Percentiles rank a stretch among this genome's conserved stretches.
Evolutionary conservation across 176 grass and related monocot genomes (phyloP).

Genomic region (Neostapfia colusana): DNA sequence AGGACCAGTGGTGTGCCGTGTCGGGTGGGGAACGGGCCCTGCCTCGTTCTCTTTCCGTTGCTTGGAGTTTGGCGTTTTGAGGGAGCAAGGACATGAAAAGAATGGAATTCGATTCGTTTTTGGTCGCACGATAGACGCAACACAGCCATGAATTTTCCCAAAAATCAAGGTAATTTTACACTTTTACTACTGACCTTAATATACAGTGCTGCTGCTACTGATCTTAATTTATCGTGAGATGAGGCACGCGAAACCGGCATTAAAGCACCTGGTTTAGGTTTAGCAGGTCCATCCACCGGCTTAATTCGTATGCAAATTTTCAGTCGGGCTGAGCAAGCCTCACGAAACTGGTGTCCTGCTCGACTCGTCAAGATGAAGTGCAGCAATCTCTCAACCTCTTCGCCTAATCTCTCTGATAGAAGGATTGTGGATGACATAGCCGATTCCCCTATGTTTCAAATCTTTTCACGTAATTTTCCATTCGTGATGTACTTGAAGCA

Average conservation of each 20-base stretch:
- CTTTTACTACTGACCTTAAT: no score
- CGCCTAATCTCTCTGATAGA: no score
- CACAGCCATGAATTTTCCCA: background rate
- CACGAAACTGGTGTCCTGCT: background rate
- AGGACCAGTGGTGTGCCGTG: slow-evolving; percentile 27
- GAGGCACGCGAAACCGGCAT: no score
- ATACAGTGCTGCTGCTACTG: no score
- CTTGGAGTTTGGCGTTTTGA: slow-evolving; percentile 33
- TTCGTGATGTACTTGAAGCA: background rate
- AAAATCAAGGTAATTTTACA: background rate
- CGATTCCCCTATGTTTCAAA: background rate
- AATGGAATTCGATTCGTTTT: slow-evolving; percentile 39
- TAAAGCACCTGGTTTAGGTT: background rate
- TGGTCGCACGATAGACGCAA: background rate
- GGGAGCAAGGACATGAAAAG: background rate
- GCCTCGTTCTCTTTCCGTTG: background rate
- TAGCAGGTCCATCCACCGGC: background rate
- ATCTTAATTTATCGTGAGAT: no score
- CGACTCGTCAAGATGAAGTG: background rate
- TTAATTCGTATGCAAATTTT: background rate
- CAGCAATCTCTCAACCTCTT: background rate
- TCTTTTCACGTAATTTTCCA: background rate
- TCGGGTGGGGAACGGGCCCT: slow-evolving; percentile 42
- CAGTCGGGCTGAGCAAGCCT: background rate
- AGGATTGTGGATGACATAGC: background rate